Conservation (phyloP, 192 early-diverging fungal species). For the Gigaspora rosea region DNA sequence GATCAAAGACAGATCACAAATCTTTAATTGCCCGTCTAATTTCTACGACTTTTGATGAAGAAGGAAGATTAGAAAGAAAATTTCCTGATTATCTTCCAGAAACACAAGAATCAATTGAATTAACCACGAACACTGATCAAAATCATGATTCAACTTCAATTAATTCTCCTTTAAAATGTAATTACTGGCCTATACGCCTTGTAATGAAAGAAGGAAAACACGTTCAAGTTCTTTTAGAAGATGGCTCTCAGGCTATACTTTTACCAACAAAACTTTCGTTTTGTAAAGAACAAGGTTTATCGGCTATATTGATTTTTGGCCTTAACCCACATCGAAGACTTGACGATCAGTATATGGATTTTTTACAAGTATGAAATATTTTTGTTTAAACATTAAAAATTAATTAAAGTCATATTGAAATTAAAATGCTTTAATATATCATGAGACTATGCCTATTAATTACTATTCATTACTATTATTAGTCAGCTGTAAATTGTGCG, state of each 20-base stretch:
- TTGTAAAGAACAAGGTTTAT: not conserved
- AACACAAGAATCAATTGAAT: not conserved
- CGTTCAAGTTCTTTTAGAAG: not conserved
- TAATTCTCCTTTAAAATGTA: not conserved
- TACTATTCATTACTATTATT: too few relatives aligned
- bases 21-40: not conserved
- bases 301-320: constrained; percentile 14
- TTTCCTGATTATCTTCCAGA: constrained; percentile 12
- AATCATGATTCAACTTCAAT: not conserved
- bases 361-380: constrained; percentile 29
- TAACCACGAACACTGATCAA: not conserved
- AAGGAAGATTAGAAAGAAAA: not conserved
- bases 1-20: not conserved
- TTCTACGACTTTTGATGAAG: constrained; percentile 23
- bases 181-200: not conserved
- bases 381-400: not conserved
- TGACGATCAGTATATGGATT: constrained; percentile 31
- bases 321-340: not conserved
- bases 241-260: constrained; percentile 10
- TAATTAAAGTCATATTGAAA: not conserved
- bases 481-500: constrained; percentile 37
- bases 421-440: too few relatives aligned
- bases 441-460: too few relatives aligned
- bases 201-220: not conserved
- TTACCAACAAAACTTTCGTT: not conserved